phyloP scores from a whole-genome alignment of 179 eudicot species.

The Kewa caespitosa region DNA sequence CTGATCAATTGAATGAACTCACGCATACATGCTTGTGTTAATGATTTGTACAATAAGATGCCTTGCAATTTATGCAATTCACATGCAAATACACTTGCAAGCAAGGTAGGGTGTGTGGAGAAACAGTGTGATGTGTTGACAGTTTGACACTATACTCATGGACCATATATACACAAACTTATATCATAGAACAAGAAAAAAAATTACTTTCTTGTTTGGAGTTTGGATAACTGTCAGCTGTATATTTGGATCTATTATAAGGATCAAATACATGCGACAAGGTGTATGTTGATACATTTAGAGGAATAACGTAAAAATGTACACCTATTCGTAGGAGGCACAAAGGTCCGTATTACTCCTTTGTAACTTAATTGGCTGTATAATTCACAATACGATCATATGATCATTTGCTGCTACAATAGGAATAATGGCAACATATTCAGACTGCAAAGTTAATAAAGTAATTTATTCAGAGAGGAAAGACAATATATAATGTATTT shows the following conservation, averaged over 20 bases:
- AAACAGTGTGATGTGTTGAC: no score
- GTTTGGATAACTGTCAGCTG: no score
- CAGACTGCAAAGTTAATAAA: constrained; percentile 5
- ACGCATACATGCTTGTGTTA: constrained; percentile 10
- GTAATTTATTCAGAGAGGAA: constrained; percentile 1
- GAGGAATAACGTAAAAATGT: neutral
- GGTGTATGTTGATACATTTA: no score
- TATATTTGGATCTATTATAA: no score
- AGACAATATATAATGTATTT: neutral
- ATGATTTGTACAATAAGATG: neutral
- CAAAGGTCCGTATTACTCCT: no score
- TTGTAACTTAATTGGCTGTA: no score
- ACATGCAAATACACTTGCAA: constrained; percentile 12
- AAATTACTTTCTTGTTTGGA: no score
- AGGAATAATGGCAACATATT: neutral
- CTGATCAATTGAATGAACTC: constrained; percentile 24
- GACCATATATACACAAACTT: neutral
- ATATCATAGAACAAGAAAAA: neutral
- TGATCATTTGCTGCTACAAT: neutral
- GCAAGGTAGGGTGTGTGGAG: neutral
- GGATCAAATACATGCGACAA: no score
- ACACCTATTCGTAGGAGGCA: no score
- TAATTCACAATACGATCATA: neutral
- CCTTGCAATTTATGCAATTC: constrained; percentile 13
- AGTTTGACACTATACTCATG: neutral